Evolutionary conservation across 2,329 filamentous ascomycete species (phyloP).

Genomic region (Trichophyton benhamiae): DNA sequence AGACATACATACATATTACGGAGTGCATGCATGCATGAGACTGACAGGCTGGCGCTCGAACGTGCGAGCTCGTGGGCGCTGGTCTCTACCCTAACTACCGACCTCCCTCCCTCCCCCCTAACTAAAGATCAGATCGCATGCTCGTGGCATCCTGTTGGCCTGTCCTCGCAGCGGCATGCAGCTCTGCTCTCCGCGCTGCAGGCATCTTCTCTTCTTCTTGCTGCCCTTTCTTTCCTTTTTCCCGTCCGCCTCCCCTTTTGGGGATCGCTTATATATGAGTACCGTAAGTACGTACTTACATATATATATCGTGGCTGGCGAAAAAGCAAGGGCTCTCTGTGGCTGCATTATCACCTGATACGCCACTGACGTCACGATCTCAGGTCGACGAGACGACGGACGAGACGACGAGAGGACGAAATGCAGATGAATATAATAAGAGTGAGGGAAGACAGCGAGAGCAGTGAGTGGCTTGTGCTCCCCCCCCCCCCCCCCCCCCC

Average conservation of each 20-base stretch:
- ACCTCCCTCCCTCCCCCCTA: too few relatives aligned
- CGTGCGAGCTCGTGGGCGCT: background rate
- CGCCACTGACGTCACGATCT: constrained; percentile 1
- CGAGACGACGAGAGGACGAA: background rate
- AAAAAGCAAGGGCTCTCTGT: background rate
- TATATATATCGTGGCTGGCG: too few relatives aligned
- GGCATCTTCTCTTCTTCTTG: background rate
- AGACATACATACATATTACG: background rate
- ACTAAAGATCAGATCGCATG: background rate
- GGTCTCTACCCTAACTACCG: background rate
- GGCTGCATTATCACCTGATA: background rate
- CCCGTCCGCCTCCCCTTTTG: background rate
- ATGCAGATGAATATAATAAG: too few relatives aligned
- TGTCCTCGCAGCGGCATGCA: background rate
- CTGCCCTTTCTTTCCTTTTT: background rate
- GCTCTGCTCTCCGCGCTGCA: background rate
- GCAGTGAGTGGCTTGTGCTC: background rate
- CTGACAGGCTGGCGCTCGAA: background rate
- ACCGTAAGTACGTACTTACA: too few relatives aligned
- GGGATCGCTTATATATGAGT: too few relatives aligned
- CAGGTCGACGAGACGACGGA: background rate
- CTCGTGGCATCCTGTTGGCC: background rate
- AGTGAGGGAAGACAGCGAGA: background rate
- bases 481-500: too few relatives aligned
- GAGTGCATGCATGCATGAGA: background rate